Evolutionary conservation across 2,329 filamentous ascomycete species (phyloP).

Genomic region (Penicillium capsulatum): DNA sequence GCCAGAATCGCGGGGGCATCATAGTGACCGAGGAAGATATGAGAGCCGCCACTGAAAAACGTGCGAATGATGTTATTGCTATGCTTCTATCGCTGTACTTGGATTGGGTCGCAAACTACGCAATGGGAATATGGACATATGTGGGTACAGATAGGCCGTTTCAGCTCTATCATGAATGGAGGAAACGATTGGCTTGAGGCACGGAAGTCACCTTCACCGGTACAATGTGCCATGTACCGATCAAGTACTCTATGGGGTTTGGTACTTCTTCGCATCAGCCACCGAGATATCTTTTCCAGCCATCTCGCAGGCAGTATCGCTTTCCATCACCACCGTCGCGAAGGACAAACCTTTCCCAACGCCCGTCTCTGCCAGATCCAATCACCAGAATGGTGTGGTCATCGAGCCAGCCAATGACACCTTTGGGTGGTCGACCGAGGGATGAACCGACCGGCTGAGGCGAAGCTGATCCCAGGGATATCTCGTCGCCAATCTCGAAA

Average conservation of each 20-base stretch:
- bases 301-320: conserved; percentile 63
- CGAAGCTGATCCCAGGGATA: conserved; percentile 40
- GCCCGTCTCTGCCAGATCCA: conserved; percentile 71
- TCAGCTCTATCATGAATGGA: too few relatives aligned
- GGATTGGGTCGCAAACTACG: too few relatives aligned
- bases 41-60: conserved; percentile 30
- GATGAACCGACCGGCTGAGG: conserved; percentile 51
- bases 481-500: conserved; percentile 80
- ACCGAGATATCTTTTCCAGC: conserved; percentile 75
- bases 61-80: conserved; percentile 2
- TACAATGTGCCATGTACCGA: neutral
- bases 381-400: conserved; percentile 71
- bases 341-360: conserved; percentile 83
- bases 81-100: neutral
- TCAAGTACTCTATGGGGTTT: neutral
- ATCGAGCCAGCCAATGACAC: conserved; percentile 76
- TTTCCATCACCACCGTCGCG: conserved; percentile 65
- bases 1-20: conserved; percentile 22
- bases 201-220: too few relatives aligned
- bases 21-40: conserved; percentile 28
- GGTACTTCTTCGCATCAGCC: conserved; percentile 12
- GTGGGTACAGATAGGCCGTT: too few relatives aligned
- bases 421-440: conserved; percentile 65
- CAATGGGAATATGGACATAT: too few relatives aligned
- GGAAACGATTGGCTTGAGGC: too few relatives aligned